Conservation (phyloP, 208 protist genomes). For the Trypanosoma lewisi region DNA sequence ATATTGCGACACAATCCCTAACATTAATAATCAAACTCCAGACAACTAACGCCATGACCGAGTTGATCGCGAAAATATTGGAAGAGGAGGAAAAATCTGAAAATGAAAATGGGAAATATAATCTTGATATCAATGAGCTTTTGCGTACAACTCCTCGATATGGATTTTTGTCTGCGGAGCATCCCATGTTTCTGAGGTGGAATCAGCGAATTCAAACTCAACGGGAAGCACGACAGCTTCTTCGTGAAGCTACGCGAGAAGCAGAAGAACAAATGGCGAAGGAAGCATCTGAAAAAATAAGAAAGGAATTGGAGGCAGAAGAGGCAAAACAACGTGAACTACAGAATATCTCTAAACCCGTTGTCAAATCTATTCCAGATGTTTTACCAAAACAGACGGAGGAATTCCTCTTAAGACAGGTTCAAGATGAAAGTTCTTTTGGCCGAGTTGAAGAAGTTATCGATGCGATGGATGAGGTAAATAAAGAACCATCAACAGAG, state of each 20-base stretch:
- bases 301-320: slow-evolving; percentile 42
- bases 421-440: slow-evolving; percentile 65
- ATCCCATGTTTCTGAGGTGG: slow-evolving; percentile 78
- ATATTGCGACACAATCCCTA: slow-evolving; percentile 39
- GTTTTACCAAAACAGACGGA: neutral
- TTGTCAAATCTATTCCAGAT: slow-evolving; percentile 7
- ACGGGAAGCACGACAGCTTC: slow-evolving; percentile 51
- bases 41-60: slow-evolving; percentile 51
- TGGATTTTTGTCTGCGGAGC: slow-evolving; percentile 67
- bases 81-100: slow-evolving; percentile 43
- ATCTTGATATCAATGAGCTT: slow-evolving; percentile 63
- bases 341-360: neutral
- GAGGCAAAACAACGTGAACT: slow-evolving; percentile 29
- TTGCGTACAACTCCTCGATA: slow-evolving; percentile 74
- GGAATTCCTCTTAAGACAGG: slow-evolving; percentile 55
- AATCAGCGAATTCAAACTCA: slow-evolving; percentile 50
- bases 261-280: slow-evolving; percentile 51
- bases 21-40: slow-evolving; percentile 75
- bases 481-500: slow-evolving; percentile 31
- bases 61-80: slow-evolving; percentile 71
- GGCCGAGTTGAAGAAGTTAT: slow-evolving; percentile 12
- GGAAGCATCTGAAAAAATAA: slow-evolving; percentile 53
- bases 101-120: neutral
- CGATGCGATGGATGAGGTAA: slow-evolving; percentile 6
- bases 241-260: slow-evolving; percentile 55